Base-by-base conservation (phyloP, 352 stramenopile genomes). In the Globisporangium heterothallicum region DNA sequence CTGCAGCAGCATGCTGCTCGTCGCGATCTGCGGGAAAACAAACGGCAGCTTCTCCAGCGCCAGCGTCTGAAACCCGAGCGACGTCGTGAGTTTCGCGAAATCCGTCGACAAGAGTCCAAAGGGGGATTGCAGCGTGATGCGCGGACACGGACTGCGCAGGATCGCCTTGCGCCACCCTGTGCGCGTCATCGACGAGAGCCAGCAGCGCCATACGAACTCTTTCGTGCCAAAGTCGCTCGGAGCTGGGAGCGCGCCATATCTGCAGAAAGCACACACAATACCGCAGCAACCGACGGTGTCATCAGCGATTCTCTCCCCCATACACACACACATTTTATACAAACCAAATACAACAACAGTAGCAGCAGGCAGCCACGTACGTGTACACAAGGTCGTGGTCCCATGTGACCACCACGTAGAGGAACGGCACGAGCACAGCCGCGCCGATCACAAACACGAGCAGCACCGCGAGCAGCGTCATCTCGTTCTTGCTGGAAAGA, bases 1-100 rank as follows among this genome's bases (percentile, higher is more conserved):
- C 53, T 93, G 83, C 44, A 93, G 50, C 36, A 93, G 72, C 38
- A 93, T 49, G 18, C 76, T 78, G 24, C 79, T 82, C 19, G 66
- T 53, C 0, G 74, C 72, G 34, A 86, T 59, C 50, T 93, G 83
- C 25, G 83, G 83, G 42, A 91, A 84, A 18, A 91, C 66, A 60
- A 88, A 86, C 45, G 83, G 79, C 21, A 93, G 62, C 16, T 79
- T 68, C 59, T 88, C 78, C 38, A 93, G 67, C 51, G 74, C 56
- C 27, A 86, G 66, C 55, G 77, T 68, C 40, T 71, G 59, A 52
- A 87, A 73, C 54, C 79, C 82, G 35, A 93, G 56, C 52, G 79
- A 86, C 26, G 78, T 88, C 38, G 78, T 75, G n/a, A 93, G 68
- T 53, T 88, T 85, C 42, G 83, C 75, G 59, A 93, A 91, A 63